phyloP scores from a whole-genome alignment of 2,329 filamentous ascomycete species.

The Parasarocladium wereldwijsianum region DNA sequence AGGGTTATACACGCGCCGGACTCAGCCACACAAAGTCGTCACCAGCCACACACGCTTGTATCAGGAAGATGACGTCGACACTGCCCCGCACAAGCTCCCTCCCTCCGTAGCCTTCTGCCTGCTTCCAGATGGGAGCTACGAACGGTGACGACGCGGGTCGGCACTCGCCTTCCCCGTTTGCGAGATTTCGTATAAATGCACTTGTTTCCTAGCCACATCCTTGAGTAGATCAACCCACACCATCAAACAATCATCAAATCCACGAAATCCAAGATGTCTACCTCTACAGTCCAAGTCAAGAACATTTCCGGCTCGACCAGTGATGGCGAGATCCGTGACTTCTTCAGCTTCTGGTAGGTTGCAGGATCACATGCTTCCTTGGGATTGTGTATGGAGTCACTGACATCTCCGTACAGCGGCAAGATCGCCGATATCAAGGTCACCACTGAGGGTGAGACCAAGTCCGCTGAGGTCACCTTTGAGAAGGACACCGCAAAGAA shows the following conservation, averaged over 20 bases:
- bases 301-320: conserved; percentile 72
- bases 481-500: conserved; percentile 95
- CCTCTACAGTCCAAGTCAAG: conserved; percentile 66
- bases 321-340: conserved; percentile 86
- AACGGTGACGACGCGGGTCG: neutral
- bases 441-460: conserved; percentile 50
- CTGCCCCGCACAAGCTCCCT: conserved; percentile 15
- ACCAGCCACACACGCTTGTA: no score
- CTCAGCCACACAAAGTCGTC: no score
- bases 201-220: neutral
- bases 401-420: conserved; percentile 41
- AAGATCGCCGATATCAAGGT: conserved; percentile 81
- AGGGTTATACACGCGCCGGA: no score
- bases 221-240: neutral
- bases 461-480: conserved; percentile 86
- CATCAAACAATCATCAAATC: neutral
- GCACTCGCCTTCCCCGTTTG: neutral
- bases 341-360: conserved; percentile 87
- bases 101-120: conserved; percentile 2
- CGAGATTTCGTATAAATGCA: neutral
- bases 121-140: neutral
- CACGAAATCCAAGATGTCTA: conserved; percentile 30
- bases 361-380: no score
- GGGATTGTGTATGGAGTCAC: neutral
- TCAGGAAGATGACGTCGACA: conserved; percentile 17